Base-by-base conservation (phyloP, 2,329 filamentous ascomycete genomes). In the Colletotrichum sp. region DNA sequence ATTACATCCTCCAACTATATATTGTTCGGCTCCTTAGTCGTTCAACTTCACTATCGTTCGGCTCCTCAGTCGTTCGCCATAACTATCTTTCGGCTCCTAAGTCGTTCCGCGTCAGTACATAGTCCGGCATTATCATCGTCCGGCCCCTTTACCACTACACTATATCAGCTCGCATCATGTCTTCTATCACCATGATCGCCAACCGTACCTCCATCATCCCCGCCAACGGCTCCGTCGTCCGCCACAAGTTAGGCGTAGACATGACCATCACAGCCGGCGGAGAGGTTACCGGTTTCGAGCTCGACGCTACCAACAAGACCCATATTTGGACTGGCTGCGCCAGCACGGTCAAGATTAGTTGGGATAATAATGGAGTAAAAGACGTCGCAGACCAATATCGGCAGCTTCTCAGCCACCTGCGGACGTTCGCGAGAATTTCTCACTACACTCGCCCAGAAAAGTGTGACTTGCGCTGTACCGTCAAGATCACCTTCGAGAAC, bases 361-460 rank as follows among this genome's bases (percentile, higher is more conserved):
- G 39, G 39, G 0, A 0, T 5, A 19, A n/a, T 3, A 0, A 44
- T n/a, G 39, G 8, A 44, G 8, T 9, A 6, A 44, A 1, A 44
- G 3, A 6, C 39, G 39, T 44, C 5, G 39, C 39, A 19, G 0
- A n/a, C 39, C 39, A 48, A 6, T 48, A 48, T 3, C 0, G 2
- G 19, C 0, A 1, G 1, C 39, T 48, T 22, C 39, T 48, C 39
- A n/a, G 9, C 9, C 1, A 48, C 39, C 0, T 48, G 39, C 9
- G 2, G 19, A 7, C 1, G 19, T 48, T 48, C 19, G 2, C 1
- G 5, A n/a, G 2, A 0, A 0, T 48, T 4, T 2, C 2, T n/a
- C 3, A 48, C 1, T n/a, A n/a, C 39, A n/a, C 19, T n/a, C 3
- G 39, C 0, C 19, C 19, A 9, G 39, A 48, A 48, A 19, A 3